Evolutionary conservation across 805 yeast species (phyloP).

Genomic region (Sugiyamaella valdiviana): DNA sequence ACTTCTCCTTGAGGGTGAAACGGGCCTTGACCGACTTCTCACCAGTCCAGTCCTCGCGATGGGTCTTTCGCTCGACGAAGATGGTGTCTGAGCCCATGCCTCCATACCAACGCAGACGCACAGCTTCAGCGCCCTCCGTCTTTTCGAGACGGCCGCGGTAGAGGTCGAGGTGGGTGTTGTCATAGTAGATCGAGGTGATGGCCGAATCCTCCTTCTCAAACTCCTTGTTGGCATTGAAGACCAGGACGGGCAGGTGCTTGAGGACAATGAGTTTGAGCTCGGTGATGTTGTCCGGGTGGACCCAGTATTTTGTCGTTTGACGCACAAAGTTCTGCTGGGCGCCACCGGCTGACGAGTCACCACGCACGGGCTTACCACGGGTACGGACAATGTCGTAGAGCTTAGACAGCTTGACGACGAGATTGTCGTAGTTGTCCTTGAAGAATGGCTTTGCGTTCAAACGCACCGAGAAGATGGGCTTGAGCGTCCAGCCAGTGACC

Average conservation of each 20-base stretch:
- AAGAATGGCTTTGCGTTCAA: conserved; percentile 91
- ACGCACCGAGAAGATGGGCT: conserved; percentile 90
- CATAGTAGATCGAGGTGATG: conserved; percentile 93
- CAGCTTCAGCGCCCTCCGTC: conserved; percentile 98
- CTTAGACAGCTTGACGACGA: conserved; percentile 84
- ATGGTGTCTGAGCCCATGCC: conserved; percentile 91
- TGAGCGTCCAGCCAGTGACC: conserved; percentile 68
- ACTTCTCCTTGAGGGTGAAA: conserved; percentile 84
- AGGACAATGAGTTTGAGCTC: conserved; percentile 87
- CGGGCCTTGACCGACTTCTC: conserved; percentile 98
- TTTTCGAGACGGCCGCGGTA: conserved; percentile 92
- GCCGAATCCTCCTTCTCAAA: conserved; percentile 93
- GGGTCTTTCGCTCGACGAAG: conserved; percentile 95
- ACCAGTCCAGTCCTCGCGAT: conserved; percentile 99
- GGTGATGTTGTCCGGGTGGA: conserved; percentile 95
- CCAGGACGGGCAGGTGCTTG: conserved; percentile 94
- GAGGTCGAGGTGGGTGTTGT: conserved; percentile 79
- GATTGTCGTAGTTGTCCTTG: conserved; percentile 85
- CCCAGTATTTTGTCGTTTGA: conserved; percentile 99
- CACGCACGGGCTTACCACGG: conserved; percentile 89
- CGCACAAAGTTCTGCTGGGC: conserved; percentile 95
- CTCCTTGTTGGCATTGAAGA: conserved; percentile 93
- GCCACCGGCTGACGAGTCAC: conserved; percentile 98
- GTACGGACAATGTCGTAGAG: conserved; percentile 91
- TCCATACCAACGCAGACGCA: conserved; percentile 98